phyloP scores from a whole-genome alignment of 1,284 basidiomycete genomes.

The Flammula alnicola region DNA sequence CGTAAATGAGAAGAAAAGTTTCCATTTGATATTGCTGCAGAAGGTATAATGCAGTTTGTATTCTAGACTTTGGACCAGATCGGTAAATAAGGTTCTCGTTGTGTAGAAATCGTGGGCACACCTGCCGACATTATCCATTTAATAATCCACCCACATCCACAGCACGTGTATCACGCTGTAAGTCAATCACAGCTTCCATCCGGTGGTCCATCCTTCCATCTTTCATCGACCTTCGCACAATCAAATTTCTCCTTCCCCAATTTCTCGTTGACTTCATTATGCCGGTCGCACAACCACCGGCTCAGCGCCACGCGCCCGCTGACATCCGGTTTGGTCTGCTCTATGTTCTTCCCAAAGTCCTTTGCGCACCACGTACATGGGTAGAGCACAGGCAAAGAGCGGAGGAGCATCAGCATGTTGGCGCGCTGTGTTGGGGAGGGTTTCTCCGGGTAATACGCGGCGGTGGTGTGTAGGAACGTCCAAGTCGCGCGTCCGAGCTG shows the following conservation, averaged over 20 bases:
- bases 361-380: constrained; percentile 86
- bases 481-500: constrained; percentile 89
- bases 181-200: constrained; percentile 87
- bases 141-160: too few relatives aligned
- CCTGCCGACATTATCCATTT: too few relatives aligned
- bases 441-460: constrained; percentile 88
- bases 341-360: constrained; percentile 77
- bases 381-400: constrained; percentile 80
- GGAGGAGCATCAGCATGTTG: constrained; percentile 82
- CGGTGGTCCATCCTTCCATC: constrained; percentile 90
- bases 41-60: too few relatives aligned
- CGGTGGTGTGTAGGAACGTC: constrained; percentile 94
- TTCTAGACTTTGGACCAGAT: too few relatives aligned
- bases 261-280: constrained; percentile 89
- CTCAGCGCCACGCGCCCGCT: constrained; percentile 70
- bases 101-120: too few relatives aligned
- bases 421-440: constrained; percentile 75
- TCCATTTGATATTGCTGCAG: too few relatives aligned
- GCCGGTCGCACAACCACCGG: constrained; percentile 87
- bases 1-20: too few relatives aligned
- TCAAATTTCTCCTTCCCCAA: constrained; percentile 85
- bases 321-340: constrained; percentile 74
- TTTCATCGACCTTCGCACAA: constrained; percentile 79
- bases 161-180: too few relatives aligned
- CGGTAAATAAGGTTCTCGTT: too few relatives aligned